phyloP scores from a whole-genome alignment of 2,329 filamentous ascomycete species.

The Rhynchosporium graminicola region DNA sequence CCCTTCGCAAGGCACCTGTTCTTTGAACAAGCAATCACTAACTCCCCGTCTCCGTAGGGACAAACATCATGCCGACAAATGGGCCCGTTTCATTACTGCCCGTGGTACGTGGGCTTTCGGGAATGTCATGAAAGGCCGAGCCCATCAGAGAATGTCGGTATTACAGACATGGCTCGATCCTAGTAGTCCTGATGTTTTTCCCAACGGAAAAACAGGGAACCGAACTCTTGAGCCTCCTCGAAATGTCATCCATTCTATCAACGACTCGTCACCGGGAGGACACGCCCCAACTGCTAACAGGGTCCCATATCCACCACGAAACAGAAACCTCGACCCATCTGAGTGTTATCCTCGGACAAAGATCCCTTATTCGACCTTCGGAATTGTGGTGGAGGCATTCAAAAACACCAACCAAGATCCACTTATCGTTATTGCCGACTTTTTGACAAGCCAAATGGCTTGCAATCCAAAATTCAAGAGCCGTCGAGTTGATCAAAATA shows the following conservation, averaged over 20 bases:
- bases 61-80: conserved; percentile 15
- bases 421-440: conserved; percentile 12
- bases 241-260: conserved; percentile 19
- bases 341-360: conserved; percentile 20
- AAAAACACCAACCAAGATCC: conserved; percentile 8
- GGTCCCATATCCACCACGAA: background rate
- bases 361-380: conserved; percentile 19
- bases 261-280: background rate
- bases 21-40: too few relatives aligned
- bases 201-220: conserved; percentile 14
- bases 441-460: conserved; percentile 18
- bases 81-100: conserved; percentile 9
- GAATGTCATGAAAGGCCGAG: conserved; percentile 8
- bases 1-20: too few relatives aligned
- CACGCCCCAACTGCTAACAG: background rate
- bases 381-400: conserved; percentile 16
- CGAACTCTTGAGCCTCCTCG: conserved; percentile 18
- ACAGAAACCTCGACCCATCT: background rate
- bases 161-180: conserved; percentile 13
- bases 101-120: conserved; percentile 19
- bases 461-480: background rate
- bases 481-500: background rate
- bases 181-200: conserved; percentile 15
- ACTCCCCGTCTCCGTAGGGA: background rate
- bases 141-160: conserved; percentile 1